A percentile compares a stretch with the other conserved stretches of the same genome.
Conservation (phyloP, 257 asterid genomes). For the Gentiana macrophylla region DNA sequence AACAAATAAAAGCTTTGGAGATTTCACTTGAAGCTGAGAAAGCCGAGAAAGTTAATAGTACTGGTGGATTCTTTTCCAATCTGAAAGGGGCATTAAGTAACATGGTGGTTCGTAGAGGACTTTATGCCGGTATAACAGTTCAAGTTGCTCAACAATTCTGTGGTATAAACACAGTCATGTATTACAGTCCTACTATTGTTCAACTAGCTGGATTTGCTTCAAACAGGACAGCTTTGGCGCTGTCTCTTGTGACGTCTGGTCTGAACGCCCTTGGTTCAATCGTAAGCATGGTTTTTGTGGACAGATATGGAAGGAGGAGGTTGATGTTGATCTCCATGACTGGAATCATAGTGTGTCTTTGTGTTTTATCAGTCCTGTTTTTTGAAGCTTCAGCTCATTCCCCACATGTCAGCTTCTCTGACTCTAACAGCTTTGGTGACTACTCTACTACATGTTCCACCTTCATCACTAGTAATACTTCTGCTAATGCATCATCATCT, state of each 20-base stretch:
- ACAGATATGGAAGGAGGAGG: slow-evolving; percentile 37
- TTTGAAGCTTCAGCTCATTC: slow-evolving; percentile 26
- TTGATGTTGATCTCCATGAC: slow-evolving; percentile 22
- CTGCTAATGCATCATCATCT: no score
- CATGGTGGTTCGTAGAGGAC: slow-evolving; percentile 29
- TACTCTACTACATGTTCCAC: slow-evolving; percentile 10
- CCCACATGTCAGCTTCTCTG: slow-evolving; percentile 19
- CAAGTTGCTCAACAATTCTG: slow-evolving; percentile 1
- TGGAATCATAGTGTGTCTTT: slow-evolving; percentile 28
- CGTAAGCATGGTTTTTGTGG: slow-evolving; percentile 33
- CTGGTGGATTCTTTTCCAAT: slow-evolving; percentile 20
- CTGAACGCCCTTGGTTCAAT: slow-evolving; percentile 27
- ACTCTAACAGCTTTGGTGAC: slow-evolving; percentile 25
- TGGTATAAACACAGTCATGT: no score
- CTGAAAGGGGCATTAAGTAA: slow-evolving; percentile 39
- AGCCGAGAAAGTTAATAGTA: slow-evolving; percentile 29
- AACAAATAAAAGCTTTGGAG: slow-evolving; percentile 50
- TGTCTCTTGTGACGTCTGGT: slow-evolving; percentile 14
- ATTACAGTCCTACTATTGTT: no score
- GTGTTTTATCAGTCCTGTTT: slow-evolving; percentile 29
- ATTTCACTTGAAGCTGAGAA: slow-evolving; percentile 53
- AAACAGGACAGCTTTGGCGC: slow-evolving; percentile 2
- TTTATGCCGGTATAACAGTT: neutral
- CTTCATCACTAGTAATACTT: no score
- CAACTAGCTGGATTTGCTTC: no score